phyloP scores from a whole-genome alignment of 495 filamentous ascomycete species.

The Arthonia radiata region DNA sequence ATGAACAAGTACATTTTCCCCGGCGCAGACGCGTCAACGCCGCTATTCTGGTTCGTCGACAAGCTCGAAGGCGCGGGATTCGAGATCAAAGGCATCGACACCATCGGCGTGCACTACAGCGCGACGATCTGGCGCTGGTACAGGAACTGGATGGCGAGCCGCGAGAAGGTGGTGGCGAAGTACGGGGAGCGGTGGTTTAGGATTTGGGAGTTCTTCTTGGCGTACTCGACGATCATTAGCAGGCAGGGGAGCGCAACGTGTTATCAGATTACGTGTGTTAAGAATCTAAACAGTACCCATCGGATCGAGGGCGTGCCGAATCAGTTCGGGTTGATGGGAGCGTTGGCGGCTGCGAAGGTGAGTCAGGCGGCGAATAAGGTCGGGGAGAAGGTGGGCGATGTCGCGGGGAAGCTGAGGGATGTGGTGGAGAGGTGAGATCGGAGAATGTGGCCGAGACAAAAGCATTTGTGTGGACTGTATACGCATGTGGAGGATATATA shows the following conservation, averaged over 20 bases:
- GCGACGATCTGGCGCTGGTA: slow-evolving; percentile 98
- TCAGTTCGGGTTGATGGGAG: slow-evolving; percentile 54
- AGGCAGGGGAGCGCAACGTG: slow-evolving; percentile 84
- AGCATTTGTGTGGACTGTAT: too few relatives aligned
- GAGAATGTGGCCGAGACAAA: too few relatives aligned
- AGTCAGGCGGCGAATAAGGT: too few relatives aligned
- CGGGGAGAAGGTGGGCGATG: too few relatives aligned
- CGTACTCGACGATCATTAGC: slow-evolving; percentile 75
- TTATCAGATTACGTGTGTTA: slow-evolving; percentile 86
- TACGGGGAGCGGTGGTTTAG: slow-evolving; percentile 92
- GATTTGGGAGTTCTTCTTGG: slow-evolving; percentile 98
- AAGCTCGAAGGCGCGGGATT: slow-evolving; percentile 52
- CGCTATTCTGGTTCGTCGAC: slow-evolving; percentile 45
- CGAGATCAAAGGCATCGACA: slow-evolving; percentile 55
- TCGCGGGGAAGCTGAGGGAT: too few relatives aligned
- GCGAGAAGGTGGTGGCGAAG: slow-evolving; percentile 82
- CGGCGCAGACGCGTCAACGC: slow-evolving; percentile 64
- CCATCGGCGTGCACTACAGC: slow-evolving; percentile 88
- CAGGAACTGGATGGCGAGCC: slow-evolving; percentile 92
- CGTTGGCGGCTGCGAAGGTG: slow-evolving; percentile 29
- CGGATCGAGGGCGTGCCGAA: slow-evolving; percentile 62
- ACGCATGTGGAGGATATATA: too few relatives aligned
- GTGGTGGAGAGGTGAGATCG: too few relatives aligned
- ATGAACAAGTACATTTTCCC: slow-evolving; percentile 90
- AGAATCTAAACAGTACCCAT: slow-evolving; percentile 95